A percentile compares a stretch with the other conserved stretches of the same genome.
These are phyloP conservation scores for Mycena maculata DNA, from an alignment of 768 basidiomycete genomes.

Conservation along the genomic window DNA sequence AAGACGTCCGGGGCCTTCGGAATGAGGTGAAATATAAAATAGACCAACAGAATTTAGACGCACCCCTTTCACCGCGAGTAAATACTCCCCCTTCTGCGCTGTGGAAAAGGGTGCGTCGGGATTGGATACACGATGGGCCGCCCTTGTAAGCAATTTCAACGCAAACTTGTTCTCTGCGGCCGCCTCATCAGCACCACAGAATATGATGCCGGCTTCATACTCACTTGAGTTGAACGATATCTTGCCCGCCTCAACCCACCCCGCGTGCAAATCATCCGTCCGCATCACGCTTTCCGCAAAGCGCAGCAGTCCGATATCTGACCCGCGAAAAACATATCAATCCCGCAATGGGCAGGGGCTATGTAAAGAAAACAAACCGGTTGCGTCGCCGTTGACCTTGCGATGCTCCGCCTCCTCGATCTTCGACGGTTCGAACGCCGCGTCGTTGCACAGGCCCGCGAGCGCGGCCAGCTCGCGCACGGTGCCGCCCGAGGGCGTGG, in stretches of 20 bases:
- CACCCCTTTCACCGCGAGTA: constrained; percentile 57
- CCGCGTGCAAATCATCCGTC: constrained; percentile 41
- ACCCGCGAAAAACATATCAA: constrained; percentile 8
- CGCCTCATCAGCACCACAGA: background rate
- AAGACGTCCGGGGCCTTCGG: constrained; percentile 62
- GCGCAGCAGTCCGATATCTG: constrained; percentile 65
- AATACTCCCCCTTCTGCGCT: constrained; percentile 37
- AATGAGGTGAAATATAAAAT: background rate
- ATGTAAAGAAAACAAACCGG: constrained; percentile 50
- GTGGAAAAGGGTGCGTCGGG: background rate
- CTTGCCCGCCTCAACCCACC: constrained; percentile 52
- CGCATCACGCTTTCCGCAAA: constrained; percentile 54
- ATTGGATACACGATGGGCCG: background rate
- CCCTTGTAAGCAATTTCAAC: constrained; percentile 52
- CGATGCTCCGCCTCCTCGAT: constrained; percentile 41
- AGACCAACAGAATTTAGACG: constrained; percentile 37
- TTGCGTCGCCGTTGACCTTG: constrained; percentile 65
- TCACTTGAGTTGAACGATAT: constrained; percentile 55
- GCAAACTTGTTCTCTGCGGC: constrained; percentile 62
- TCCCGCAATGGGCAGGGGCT: background rate
- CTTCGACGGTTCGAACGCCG: constrained; percentile 51
- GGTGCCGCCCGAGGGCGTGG: constrained; percentile 34
- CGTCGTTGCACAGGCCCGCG: constrained; percentile 64
- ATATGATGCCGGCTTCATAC: background rate
- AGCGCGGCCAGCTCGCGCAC: constrained; percentile 51